Conservation (phyloP, 805 yeast species). For the Danielia oregonensis region DNA sequence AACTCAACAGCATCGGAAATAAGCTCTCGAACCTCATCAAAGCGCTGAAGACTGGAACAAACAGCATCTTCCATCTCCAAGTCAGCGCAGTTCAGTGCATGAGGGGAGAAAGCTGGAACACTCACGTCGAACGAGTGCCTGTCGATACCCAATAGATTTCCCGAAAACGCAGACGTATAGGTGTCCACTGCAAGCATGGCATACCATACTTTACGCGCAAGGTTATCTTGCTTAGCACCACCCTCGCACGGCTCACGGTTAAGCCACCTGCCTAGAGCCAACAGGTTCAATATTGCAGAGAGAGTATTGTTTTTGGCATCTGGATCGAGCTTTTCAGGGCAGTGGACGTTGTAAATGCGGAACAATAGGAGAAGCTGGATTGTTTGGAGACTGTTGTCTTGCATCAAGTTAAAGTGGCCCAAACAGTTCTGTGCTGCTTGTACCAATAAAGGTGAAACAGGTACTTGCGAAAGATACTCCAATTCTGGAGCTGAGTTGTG, state of each 20-base stretch:
- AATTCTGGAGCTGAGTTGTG: background rate
- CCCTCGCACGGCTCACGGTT: constrained; percentile 2
- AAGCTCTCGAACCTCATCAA: background rate
- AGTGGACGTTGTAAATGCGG: background rate
- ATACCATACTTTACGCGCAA: constrained; percentile 4
- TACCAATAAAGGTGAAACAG: background rate
- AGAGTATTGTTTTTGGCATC: constrained; percentile 1
- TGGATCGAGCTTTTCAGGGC: constrained; percentile 1
- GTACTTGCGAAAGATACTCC: background rate
- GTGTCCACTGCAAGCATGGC: constrained; percentile 1
- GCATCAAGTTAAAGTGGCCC: constrained; percentile 1
- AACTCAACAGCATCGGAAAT: background rate
- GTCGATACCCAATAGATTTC: constrained; percentile 1
- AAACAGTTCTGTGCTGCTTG: constrained; percentile 1
- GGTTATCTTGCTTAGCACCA: background rate
- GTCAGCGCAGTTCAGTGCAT: constrained; percentile 1
- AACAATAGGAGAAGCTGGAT: constrained; percentile 3
- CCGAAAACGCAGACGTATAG: background rate
- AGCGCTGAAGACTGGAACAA: background rate
- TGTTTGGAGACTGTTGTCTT: background rate
- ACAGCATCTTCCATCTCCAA: constrained; percentile 2
- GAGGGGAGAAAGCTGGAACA: background rate
- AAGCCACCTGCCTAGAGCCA: constrained; percentile 2
- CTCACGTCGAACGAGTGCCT: constrained; percentile 1
- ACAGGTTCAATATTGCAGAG: background rate